Percentiles rank a stretch among this genome's conserved stretches.
Conservation (phyloP, 306 rosid genomes). For the Mucuna pruriens region DNA sequence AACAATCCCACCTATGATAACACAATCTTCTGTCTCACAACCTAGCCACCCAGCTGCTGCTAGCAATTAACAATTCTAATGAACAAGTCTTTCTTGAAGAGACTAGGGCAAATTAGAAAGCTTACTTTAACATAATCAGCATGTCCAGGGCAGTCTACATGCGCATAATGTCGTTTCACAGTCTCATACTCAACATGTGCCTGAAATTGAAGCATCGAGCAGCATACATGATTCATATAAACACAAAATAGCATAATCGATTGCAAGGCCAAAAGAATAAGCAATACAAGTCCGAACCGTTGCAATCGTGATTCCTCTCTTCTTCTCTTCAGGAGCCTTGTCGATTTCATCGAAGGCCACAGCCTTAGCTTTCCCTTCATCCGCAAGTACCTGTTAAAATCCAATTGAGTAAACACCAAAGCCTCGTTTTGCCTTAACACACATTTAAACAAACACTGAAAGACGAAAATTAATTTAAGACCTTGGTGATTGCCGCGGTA, state of each 20-base stretch:
- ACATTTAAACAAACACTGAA: not conserved
- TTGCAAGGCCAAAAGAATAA: not conserved
- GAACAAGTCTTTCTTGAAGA: not conserved
- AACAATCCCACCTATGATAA: slow-evolving; percentile 1
- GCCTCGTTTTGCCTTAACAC: not conserved
- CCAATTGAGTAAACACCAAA: slow-evolving; percentile 18
- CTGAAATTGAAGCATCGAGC: slow-evolving; percentile 48
- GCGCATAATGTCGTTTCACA: slow-evolving; percentile 79
- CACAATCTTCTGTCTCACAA: slow-evolving; percentile 4
- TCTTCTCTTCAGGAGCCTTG: slow-evolving; percentile 97
- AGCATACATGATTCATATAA: not conserved
- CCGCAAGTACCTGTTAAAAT: slow-evolving; percentile 69
- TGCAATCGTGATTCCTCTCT: slow-evolving; percentile 95
- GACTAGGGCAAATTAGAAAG: slow-evolving; percentile 13
- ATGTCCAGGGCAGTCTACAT: slow-evolving; percentile 95
- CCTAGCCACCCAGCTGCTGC: not conserved
- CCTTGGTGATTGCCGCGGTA: slow-evolving; percentile 49
- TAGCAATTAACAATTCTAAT: not conserved
- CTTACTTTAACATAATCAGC: slow-evolving; percentile 95
- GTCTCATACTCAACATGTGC: slow-evolving; percentile 98
- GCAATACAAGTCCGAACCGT: slow-evolving; percentile 59
- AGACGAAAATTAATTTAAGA: not conserved
- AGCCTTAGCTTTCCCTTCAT: slow-evolving; percentile 96
- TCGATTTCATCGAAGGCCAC: slow-evolving; percentile 90
- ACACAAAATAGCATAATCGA: not conserved